Evolutionary conservation across 805 yeast genomes (phyloP).

Genomic region (Candida insectorum): DNA sequence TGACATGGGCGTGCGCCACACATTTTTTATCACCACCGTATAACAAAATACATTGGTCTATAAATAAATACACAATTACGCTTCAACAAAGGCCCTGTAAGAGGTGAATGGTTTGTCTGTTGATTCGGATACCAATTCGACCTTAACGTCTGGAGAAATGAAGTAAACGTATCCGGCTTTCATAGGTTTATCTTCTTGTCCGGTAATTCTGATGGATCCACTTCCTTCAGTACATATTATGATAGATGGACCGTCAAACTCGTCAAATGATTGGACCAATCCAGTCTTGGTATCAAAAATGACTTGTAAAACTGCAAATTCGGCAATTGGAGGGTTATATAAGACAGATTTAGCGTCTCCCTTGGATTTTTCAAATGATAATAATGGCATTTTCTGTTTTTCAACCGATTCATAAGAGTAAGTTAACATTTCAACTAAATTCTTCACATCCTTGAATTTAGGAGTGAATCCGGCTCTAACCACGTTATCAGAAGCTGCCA

Average conservation of each 20-base stretch:
- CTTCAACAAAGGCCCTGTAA: constrained; percentile 89
- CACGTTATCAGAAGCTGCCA: constrained; percentile 99
- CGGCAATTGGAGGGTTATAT: constrained; percentile 96
- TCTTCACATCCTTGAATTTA: constrained; percentile 91
- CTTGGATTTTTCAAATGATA: constrained; percentile 51
- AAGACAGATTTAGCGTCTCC: constrained; percentile 65
- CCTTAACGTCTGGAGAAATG: constrained; percentile 70
- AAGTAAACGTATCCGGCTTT: constrained; percentile 79
- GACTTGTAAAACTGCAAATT: constrained; percentile 89
- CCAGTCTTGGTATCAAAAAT: constrained; percentile 48
- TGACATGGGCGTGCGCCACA: no score
- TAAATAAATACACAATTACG: no score
- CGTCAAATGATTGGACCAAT: constrained; percentile 53
- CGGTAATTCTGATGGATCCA: constrained; percentile 54
- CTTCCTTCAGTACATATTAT: constrained; percentile 78
- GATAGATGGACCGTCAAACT: constrained; percentile 83
- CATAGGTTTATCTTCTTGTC: constrained; percentile 32
- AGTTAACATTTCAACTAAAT: constrained; percentile 86
- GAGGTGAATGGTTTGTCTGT: constrained; percentile 54
- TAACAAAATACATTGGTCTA: no score
- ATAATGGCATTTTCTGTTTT: constrained; percentile 85
- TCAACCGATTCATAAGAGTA: constrained; percentile 85
- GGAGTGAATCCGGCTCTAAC: constrained; percentile 99
- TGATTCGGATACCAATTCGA: constrained; percentile 55
- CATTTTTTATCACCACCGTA: no score